Evolutionary conservation across 306 rosid genomes (phyloP), one percentile per base, ranked within the genome.

Genomic region (Delonix regia): DNA sequence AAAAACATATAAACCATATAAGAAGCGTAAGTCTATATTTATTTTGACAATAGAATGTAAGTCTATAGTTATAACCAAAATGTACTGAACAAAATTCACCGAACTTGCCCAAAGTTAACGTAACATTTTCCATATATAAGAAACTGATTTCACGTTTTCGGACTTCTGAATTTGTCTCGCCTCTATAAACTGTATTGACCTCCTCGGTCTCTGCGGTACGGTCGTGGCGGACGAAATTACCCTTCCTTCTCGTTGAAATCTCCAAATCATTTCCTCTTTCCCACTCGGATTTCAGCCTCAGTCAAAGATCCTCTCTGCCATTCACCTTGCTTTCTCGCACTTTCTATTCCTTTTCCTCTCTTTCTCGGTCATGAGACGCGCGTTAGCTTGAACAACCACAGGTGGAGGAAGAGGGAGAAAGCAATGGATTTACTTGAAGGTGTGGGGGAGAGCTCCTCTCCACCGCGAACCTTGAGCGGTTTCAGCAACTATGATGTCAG

Each of bases 371-470:
- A 84, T 82, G 80, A 28, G 47, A 52, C 5, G 6, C 24, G 74
- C 42, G 1, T 70, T 59, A 42, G 16, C 55, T 79, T 81, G 65
- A 56, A 49, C 33, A 25, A 64, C 36, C 13, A 85, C 22, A 3
- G 44, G 11, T 48, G 44, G 7, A 14, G 41, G 13, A 45, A 16
- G 52, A 22, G 24, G 19, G 59, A 60, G 51, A n/a, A 30, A 22
- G 74, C 21, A 2, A 90, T 93, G 97, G 99, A 96, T 91, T 96
- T 93, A 49, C 77, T 85, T 24, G 99, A 96, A 81, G 99, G 99
- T 25, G 92, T 96, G 1, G 99, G 99, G 63, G 99, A 96, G 87
- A 96, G 99, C 80, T 91, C 92, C 51, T 96, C 99, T 77, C 99
- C 99, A 33, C 96, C 97, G 25, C 83, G 93, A 39, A 84, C 85